Evolutionary conservation across 306 rosid genomes (phyloP).

Genomic region (Sicyos baderoa): DNA sequence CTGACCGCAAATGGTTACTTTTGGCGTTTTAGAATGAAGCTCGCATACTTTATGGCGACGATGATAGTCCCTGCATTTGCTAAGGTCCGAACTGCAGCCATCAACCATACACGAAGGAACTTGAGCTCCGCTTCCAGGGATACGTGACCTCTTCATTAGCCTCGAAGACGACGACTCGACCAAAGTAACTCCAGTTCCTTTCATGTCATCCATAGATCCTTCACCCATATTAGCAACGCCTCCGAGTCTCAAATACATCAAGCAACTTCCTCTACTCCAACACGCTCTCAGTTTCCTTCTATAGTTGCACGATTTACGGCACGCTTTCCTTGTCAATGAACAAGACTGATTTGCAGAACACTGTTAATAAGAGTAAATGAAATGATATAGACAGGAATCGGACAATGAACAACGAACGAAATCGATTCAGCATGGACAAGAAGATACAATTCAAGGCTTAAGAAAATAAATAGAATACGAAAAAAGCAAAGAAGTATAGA

Average conservation of each 20-base stretch:
- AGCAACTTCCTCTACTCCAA: conserved; percentile 14
- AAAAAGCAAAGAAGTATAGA: background rate
- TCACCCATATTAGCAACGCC: conserved; percentile 18
- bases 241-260: conserved; percentile 6
- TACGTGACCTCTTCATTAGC: conserved; percentile 47
- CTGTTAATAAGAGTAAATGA: background rate
- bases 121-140: conserved; percentile 32
- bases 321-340: background rate
- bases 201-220: conserved; percentile 17
- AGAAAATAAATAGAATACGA: background rate
- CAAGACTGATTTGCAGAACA: background rate
- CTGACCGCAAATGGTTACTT: conserved; percentile 53
- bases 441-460: background rate
- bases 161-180: conserved; percentile 31
- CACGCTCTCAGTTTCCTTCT: conserved; percentile 13
- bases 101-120: conserved; percentile 61
- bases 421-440: background rate
- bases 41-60: conserved; percentile 79
- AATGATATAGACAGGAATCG: background rate
- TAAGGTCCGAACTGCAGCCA: conserved; percentile 67
- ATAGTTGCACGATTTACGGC: background rate
- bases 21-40: conserved; percentile 67
- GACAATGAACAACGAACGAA: background rate
- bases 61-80: conserved; percentile 77
- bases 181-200: conserved; percentile 14